These are phyloP conservation scores for Sporobolomyces phaffii DNA, from an alignment of 768 basidiomycete species.

Conservation along the genomic window DNA sequence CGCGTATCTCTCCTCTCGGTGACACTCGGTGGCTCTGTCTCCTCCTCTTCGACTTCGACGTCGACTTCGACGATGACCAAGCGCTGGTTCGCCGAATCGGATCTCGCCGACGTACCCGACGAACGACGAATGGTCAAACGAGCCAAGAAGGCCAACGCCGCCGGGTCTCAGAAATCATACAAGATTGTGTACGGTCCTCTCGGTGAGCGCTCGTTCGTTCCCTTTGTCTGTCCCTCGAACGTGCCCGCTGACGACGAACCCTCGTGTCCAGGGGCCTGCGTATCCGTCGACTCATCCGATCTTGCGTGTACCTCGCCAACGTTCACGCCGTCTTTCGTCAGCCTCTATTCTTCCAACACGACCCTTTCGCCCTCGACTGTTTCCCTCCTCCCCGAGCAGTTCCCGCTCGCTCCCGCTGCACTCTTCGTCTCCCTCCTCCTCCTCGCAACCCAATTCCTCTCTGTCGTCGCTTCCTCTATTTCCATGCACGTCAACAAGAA, in stretches of 20 bases:
- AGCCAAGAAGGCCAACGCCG: background rate
- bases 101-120: background rate
- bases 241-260: background rate
- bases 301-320: conserved; percentile 12
- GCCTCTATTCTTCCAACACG: conserved; percentile 4
- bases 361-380: background rate
- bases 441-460: conserved; percentile 12
- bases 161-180: background rate
- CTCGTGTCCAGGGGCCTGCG: conserved; percentile 19
- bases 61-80: background rate
- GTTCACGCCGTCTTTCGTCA: conserved; percentile 34
- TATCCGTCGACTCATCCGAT: background rate
- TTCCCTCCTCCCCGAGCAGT: conserved; percentile 16
- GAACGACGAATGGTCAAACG: background rate
- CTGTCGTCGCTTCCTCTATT: conserved; percentile 9
- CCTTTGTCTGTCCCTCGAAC: too few relatives aligned
- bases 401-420: conserved; percentile 25
- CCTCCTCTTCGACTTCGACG: background rate
- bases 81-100: conserved; percentile 3
- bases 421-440: conserved; percentile 30
- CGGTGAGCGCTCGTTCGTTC: conserved; percentile 4
- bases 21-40: background rate
- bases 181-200: conserved; percentile 14
- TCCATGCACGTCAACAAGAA: conserved; percentile 10
- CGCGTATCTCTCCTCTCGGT: conserved; percentile 24